phyloP scores from a whole-genome alignment of 108 stramenopile genomes.

The Ochromonas danica region DNA sequence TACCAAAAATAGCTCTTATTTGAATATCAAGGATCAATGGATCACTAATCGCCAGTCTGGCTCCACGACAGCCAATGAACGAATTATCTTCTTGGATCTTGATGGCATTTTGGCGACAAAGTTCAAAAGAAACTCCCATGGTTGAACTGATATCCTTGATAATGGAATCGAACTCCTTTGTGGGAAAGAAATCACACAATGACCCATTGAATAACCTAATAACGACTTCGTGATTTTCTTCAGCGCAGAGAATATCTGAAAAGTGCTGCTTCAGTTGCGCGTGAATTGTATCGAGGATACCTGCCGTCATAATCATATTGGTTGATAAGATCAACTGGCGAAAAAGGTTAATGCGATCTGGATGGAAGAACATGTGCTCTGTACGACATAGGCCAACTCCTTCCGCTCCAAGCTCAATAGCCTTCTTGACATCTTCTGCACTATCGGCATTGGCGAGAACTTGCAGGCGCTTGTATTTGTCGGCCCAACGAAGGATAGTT shows the following conservation, averaged over 20 bases:
- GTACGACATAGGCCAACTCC: conserved; percentile 1
- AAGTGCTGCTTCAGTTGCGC: neutral
- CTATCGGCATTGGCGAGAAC: neutral
- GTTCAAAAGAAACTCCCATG: neutral
- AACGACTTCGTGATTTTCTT: neutral
- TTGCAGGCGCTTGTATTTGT: neutral
- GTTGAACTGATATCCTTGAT: neutral
- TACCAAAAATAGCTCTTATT: neutral
- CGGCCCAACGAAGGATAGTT: neutral
- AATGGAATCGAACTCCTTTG: neutral
- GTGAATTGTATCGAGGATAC: neutral
- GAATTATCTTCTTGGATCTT: neutral
- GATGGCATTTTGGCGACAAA: neutral
- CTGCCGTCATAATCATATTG: neutral
- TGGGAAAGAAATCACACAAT: neutral
- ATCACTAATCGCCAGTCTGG: neutral
- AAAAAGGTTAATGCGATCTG: neutral
- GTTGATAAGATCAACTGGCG: neutral
- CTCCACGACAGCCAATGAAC: neutral
- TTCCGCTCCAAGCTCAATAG: neutral
- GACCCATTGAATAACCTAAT: neutral
- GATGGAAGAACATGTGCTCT: conserved; percentile 1
- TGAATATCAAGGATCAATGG: neutral
- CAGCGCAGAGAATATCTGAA: neutral
- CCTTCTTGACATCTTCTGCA: neutral